Evolutionary conservation across 163 green algal species (phyloP), one percentile per base, ranked within the genome.

Genomic region (Prototheca wickerhamii): DNA sequence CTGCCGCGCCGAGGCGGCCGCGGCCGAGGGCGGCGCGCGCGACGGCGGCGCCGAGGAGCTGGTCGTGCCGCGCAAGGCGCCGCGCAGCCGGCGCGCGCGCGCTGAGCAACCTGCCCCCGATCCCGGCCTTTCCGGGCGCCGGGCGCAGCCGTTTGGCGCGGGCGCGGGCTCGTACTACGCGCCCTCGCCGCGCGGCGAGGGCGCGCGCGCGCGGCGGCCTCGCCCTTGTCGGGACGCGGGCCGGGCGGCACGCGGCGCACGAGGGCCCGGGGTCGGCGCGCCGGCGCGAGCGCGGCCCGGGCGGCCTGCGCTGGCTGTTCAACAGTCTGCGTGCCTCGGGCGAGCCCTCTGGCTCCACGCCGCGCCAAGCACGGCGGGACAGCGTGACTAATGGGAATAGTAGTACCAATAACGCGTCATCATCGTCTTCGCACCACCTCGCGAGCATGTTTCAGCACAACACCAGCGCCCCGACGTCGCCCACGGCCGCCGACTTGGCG

Each of bases 231-330:
- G 46, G 10, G 10, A 5, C 20, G 46, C 46, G 46, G 5, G 46
- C 46, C 46, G 46, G 21, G 10, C 12, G 40, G 40, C 40, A 49
- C 40, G 12, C 40, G 40, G 40, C 15, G 40, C 12, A 10, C 12
- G 46, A 54, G 10, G 46, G 46, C 46, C 10, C 18, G 46, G 23
- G 25, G 17, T 29, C 7, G 55, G 54, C 23, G 56, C 66, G 60
- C 31, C 60, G 60, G 53, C 53, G 60, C 8, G 60, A 52, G n/a
- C 52, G 67, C 57, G 50, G 25, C 43, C 50, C 64, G 35, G 43
- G 70, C 55, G 53, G 73, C 35, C 52, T 69, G 54, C 70, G 75
- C 29, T 79, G 65, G 64, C 67, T 82, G 18, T 78, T 79, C 63
- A 69, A 68, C 51, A 58, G 35, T 29, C 69, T 74, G 55, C 57